Conservation (phyloP, 2,329 filamentous ascomycete genomes). For the Trichoderma sp. region DNA sequence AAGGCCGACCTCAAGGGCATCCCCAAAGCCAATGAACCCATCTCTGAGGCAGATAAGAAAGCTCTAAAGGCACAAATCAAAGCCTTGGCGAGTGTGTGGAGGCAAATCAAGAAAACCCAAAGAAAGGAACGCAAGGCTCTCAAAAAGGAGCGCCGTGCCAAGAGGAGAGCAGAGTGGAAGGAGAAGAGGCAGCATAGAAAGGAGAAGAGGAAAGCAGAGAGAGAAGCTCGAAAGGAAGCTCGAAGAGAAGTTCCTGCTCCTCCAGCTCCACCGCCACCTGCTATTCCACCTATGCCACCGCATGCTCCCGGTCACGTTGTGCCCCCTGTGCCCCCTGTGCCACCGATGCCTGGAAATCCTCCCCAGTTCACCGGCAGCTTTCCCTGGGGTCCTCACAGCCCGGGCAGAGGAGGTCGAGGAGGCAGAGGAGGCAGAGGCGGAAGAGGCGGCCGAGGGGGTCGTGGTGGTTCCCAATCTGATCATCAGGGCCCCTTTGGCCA, state of each 20-base stretch:
- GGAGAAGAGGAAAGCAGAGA: constrained; percentile 39
- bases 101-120: constrained; percentile 40
- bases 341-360: not conserved
- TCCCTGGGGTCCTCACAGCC: constrained; percentile 16
- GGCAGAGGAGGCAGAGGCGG: not conserved
- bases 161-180: constrained; percentile 40
- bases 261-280: constrained; percentile 2
- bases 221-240: constrained; percentile 37
- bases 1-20: constrained; percentile 50
- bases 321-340: constrained; percentile 4
- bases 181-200: constrained; percentile 40
- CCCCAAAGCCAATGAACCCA: constrained; percentile 35
- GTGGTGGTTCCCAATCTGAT: not conserved
- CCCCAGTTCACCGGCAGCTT: constrained; percentile 10
- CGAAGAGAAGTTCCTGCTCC: constrained; percentile 17
- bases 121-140: constrained; percentile 39
- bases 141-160: constrained; percentile 39
- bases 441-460: constrained; percentile 25
- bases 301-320: not conserved
- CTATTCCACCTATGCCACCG: constrained; percentile 11
- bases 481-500: not conserved
- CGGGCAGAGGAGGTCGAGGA: constrained; percentile 29
- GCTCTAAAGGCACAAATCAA: constrained; percentile 51
- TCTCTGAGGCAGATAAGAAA: constrained; percentile 35
- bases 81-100: constrained; percentile 50